Percentiles rank a stretch among this genome's conserved stretches.
These are phyloP conservation scores for Quercus aquifolioides DNA, from an alignment of 306 rosid species.

Conservation along the genomic window DNA sequence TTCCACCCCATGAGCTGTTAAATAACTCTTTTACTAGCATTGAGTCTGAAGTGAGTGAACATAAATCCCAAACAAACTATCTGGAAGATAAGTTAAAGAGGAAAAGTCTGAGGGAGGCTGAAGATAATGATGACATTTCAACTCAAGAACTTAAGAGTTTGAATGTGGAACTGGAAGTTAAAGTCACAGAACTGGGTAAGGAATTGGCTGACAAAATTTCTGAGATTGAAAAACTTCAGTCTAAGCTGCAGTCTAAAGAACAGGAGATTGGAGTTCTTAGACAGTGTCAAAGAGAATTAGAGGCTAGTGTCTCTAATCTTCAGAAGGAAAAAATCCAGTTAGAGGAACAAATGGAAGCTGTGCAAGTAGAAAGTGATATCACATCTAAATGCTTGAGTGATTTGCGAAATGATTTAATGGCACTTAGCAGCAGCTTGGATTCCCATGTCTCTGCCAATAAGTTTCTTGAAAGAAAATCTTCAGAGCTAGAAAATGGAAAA, in stretches of 20 bases:
- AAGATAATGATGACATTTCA: constrained; percentile 21
- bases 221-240: constrained; percentile 37
- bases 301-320: constrained; percentile 39
- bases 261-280: constrained; percentile 33
- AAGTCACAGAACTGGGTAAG: constrained; percentile 31
- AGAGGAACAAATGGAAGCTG: constrained; percentile 31
- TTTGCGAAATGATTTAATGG: constrained; percentile 16
- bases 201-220: constrained; percentile 27
- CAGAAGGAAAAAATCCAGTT: constrained; percentile 35
- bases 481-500: constrained; percentile 16
- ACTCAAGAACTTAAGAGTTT: constrained; percentile 31
- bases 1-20: constrained; percentile 27
- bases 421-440: constrained; percentile 12
- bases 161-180: constrained; percentile 32
- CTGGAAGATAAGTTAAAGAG: constrained; percentile 33
- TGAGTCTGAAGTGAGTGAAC: constrained; percentile 48
- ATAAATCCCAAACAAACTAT: constrained; percentile 28
- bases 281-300: constrained; percentile 30
- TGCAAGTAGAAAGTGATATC: constrained; percentile 25
- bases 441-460: constrained; percentile 23
- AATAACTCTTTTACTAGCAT: constrained; percentile 38
- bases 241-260: constrained; percentile 33
- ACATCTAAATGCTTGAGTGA: constrained; percentile 16
- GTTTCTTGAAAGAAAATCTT: constrained; percentile 3
- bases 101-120: constrained; percentile 26